Percentiles rank a stretch among this genome's conserved stretches.
These are phyloP conservation scores for Biancaea sappan DNA, from an alignment of 306 rosid genomes.

Conservation along the genomic window DNA sequence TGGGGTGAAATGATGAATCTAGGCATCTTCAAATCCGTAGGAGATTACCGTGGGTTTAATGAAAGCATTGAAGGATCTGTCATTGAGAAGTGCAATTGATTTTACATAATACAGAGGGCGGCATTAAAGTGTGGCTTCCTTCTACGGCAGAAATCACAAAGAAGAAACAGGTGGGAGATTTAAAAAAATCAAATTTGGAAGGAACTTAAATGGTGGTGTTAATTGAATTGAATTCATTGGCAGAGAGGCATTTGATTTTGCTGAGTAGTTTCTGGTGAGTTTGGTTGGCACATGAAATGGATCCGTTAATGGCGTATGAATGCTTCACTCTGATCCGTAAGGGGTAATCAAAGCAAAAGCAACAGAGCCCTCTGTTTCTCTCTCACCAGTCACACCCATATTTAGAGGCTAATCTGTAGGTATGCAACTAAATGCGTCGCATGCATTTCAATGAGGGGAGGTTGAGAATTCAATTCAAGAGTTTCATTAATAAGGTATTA, in stretches of 20 bases:
- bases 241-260: slow-evolving; percentile 52
- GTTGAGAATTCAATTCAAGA: slow-evolving; percentile 66
- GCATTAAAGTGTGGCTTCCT: slow-evolving; percentile 30
- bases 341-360: slow-evolving; percentile 43
- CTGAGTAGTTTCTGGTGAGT: slow-evolving; percentile 48
- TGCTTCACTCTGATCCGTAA: slow-evolving; percentile 50
- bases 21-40: slow-evolving; percentile 21
- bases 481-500: slow-evolving; percentile 46
- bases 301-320: slow-evolving; percentile 62
- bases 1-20: slow-evolving; percentile 37
- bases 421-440: slow-evolving; percentile 66
- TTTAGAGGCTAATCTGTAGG: slow-evolving; percentile 55
- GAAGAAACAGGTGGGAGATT: slow-evolving; percentile 4
- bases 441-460: slow-evolving; percentile 61
- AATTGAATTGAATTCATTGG: slow-evolving; percentile 30
- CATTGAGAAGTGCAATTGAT: slow-evolving; percentile 37
- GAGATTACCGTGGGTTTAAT: slow-evolving; percentile 36
- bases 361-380: slow-evolving; percentile 24
- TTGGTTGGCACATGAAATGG: slow-evolving; percentile 66
- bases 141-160: not conserved
- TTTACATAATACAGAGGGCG: too few species aligned
- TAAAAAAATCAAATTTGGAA: slow-evolving; percentile 16
- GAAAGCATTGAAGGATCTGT: slow-evolving; percentile 37
- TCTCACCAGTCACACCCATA: slow-evolving; percentile 35
- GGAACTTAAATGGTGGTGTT: slow-evolving; percentile 36